A percentile compares a stretch with the other conserved stretches of the same genome.
Conservation (phyloP, 1,284 basidiomycete species). For the Sphaerobolus stellatus region DNA sequence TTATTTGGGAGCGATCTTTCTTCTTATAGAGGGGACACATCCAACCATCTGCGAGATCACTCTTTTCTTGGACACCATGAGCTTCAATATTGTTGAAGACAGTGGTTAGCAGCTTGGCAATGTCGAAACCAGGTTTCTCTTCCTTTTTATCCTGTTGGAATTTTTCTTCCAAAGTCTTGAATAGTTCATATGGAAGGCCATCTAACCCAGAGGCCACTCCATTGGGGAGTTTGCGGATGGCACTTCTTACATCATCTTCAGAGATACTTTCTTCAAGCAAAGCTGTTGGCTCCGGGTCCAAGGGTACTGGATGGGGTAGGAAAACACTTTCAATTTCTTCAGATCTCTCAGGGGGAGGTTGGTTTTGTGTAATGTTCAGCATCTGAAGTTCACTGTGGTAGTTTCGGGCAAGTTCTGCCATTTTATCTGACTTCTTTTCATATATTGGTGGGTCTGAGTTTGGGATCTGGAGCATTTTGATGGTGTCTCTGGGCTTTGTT, state of each 20-base stretch:
- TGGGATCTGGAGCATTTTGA: too few species aligned
- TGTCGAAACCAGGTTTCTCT: not conserved
- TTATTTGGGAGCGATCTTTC: not conserved
- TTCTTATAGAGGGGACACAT: not conserved
- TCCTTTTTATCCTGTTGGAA: not conserved
- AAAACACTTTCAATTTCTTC: too few species aligned
- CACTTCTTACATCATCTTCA: not conserved
- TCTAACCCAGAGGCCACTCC: slow-evolving; percentile 16
- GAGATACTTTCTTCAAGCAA: too few species aligned
- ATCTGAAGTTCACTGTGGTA: too few species aligned
- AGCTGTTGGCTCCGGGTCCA: too few species aligned
- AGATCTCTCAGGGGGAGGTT: too few species aligned
- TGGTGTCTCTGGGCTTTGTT: too few species aligned
- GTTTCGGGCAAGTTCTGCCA: too few species aligned
- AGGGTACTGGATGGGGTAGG: too few species aligned
- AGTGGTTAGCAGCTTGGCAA: not conserved
- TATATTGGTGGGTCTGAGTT: too few species aligned
- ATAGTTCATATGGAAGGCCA: slow-evolving; percentile 20
- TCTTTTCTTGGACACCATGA: slow-evolving; percentile 11
- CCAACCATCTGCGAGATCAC: slow-evolving; percentile 30
- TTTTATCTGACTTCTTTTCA: too few species aligned
- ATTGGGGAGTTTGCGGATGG: not conserved
- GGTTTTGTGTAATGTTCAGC: too few species aligned
- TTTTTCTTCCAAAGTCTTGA: slow-evolving; percentile 7
- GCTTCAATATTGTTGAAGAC: slow-evolving; percentile 18